Evolutionary conservation across 768 basidiomycete species (phyloP), one percentile per base, ranked within the genome.

Genomic region (Paxillus ammoniavirescens): DNA sequence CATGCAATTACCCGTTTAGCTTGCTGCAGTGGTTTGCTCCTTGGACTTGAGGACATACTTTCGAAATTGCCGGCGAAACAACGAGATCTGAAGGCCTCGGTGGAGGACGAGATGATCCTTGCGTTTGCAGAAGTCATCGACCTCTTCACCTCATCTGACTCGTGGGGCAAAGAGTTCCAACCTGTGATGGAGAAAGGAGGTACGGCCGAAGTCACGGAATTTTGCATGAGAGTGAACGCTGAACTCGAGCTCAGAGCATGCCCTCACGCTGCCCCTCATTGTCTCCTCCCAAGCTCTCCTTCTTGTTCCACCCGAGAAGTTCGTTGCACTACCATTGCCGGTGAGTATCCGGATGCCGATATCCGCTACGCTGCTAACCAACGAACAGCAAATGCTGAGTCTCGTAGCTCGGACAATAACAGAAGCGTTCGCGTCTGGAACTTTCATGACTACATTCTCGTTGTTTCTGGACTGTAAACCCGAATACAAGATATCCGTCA

Each of bases 81-180:
- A 23, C 61, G 64, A 13, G 63, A 64, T n/a, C 66, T 68, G 8
- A 74, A 77, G 42, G 69, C 71, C 4, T 64, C 62, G 41, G 77
- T 86, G 9, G 85, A 91, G 65, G 80, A 86, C 50, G 86, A 89
- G 61, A 65, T 82, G 23, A 73, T 91, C 30, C 73, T 92, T 26
- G 81, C 86, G 3, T 73, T 90, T 26, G 89, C 90, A 8, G 89
- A 91, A 63, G 79, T 87, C 21, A 80, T 91, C 65, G 89, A 91
- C 59, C 69, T 77, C 10, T 83, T 85, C 56, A 60, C 63, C 15
- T 65, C 63, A 7, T 69, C 73, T 5, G 68, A 65, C 44, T 74
- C 73, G 14, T 90, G 89, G 89, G 82, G 86, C 63, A 78, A 75
- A 48, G 87, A 91, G 60, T 90, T 89, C 63, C 76, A 77, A 52